Conservation (phyloP, 768 basidiomycete species). For the Tylopilus intermedius region DNA sequence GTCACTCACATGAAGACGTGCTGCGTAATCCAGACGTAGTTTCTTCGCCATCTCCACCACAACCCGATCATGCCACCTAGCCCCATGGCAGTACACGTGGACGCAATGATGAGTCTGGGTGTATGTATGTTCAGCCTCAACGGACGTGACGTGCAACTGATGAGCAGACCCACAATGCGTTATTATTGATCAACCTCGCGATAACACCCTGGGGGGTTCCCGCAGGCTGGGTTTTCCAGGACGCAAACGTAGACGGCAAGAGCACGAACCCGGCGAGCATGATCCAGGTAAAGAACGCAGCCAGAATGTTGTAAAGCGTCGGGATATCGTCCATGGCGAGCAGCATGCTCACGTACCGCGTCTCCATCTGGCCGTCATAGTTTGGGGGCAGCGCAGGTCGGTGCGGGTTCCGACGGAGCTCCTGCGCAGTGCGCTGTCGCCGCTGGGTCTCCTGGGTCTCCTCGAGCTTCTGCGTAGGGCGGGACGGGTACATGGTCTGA, state of each 20-base stretch:
- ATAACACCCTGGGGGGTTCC: conserved; percentile 31
- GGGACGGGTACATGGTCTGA: not conserved
- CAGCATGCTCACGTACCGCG: conserved; percentile 58
- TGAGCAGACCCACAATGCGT: conserved; percentile 37
- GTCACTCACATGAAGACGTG: conserved; percentile 49
- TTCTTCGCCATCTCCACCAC: conserved; percentile 56
- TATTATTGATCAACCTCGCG: conserved; percentile 35
- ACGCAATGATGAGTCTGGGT: conserved; percentile 48
- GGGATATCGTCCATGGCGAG: conserved; percentile 57
- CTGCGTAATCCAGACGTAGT: conserved; percentile 56
- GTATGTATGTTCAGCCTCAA: not conserved
- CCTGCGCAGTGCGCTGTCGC: conserved; percentile 9
- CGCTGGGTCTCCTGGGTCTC: conserved; percentile 1
- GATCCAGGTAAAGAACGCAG: conserved; percentile 60
- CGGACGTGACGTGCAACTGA: not conserved
- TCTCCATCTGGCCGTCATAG: conserved; percentile 28
- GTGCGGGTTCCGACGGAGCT: conserved; percentile 17
- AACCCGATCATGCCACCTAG: conserved; percentile 51
- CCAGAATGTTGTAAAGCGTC: conserved; percentile 42
- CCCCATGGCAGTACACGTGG: conserved; percentile 52
- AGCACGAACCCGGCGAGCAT: conserved; percentile 58
- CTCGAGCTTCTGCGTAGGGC: not conserved
- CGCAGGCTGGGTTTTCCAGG: conserved; percentile 27
- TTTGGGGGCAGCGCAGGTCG: conserved; percentile 22
- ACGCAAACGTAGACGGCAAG: conserved; percentile 59